Evolutionary conservation across 148 eudicot species (phyloP), one percentile per base, ranked within the genome.

Genomic region (Rhododendron molle): DNA sequence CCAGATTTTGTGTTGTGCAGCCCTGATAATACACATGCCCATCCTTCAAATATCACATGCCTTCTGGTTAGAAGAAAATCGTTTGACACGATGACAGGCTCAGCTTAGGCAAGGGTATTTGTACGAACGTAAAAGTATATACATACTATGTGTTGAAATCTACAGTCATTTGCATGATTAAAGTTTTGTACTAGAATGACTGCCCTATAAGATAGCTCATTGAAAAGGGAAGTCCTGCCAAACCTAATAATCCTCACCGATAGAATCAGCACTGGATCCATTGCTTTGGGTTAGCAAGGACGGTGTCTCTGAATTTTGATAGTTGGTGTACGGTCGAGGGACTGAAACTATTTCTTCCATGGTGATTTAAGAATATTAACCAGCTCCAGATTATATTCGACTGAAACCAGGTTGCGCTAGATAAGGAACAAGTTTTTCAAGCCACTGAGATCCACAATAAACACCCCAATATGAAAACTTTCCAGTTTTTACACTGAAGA

Each of bases 1-100:
- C 90, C 89, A 0, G 90, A 89, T 26, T 87, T 89, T 82, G 86
- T 87, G 36, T 21, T 89, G 78, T 89, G 90, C 76, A 87, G 87
- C 16, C 72, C 81, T 5, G 84, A 82, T 47, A 86, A 82, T 30
- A 81, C 85, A 26, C 79, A 77, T 34, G 78, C 85, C 84, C 86
- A 52, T 83, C 82, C 88, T 87, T 85, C 89, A 26, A 81, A 87
- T 81, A 89, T 89, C 62, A 87, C 89, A 10, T 87, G 90, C 83
- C 88, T 89, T n/a, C 71, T 89, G 81, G 87, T 89, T 21, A 85
- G 86, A 81, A 89, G 84, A 74, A 81, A 78, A 78, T 87, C 90
- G 0, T 89, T 89, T 28, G 90, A 89, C 34, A 46, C 87, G 43
- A 84, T 78, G 14, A 18, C 86, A 26, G 30, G 77, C 34, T 46